Evolutionary conservation across 768 basidiomycete genomes (phyloP).

Genomic region (Jaapia argillacea): DNA sequence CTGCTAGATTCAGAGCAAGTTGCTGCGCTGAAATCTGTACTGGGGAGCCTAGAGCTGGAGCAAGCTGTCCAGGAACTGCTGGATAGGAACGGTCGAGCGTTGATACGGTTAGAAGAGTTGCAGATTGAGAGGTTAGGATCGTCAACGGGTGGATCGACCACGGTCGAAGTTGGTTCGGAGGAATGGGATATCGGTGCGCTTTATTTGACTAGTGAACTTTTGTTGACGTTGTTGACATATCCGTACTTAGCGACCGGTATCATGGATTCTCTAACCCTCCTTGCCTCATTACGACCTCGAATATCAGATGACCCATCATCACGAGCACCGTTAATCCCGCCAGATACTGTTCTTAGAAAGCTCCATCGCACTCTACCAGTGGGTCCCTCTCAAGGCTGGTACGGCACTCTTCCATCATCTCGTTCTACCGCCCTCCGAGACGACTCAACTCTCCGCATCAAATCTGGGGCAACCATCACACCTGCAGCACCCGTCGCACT

Average conservation of each 20-base stretch:
- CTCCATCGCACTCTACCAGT: slow-evolving; percentile 62
- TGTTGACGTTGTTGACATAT: slow-evolving; percentile 3
- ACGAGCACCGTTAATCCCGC: slow-evolving; percentile 43
- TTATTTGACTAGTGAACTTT: slow-evolving; percentile 5
- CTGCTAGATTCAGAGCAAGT: slow-evolving; percentile 49
- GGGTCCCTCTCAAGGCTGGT: slow-evolving; percentile 55
- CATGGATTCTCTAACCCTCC: slow-evolving; percentile 53
- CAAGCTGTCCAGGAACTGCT: slow-evolving; percentile 60
- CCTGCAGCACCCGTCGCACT: slow-evolving; percentile 17
- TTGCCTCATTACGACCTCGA: slow-evolving; percentile 67
- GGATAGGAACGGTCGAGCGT: slow-evolving; percentile 51
- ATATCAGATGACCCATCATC: slow-evolving; percentile 26
- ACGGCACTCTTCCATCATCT: slow-evolving; percentile 57
- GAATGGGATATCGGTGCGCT: slow-evolving; percentile 75
- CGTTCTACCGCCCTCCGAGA: slow-evolving; percentile 57
- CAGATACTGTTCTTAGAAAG: slow-evolving; percentile 53
- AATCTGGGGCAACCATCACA: slow-evolving; percentile 16
- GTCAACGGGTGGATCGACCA: slow-evolving; percentile 31
- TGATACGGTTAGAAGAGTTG: slow-evolving; percentile 54
- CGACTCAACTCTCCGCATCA: slow-evolving; percentile 64
- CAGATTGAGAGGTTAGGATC: slow-evolving; percentile 46
- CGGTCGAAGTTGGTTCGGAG: slow-evolving; percentile 58
- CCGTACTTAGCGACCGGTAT: slow-evolving; percentile 61
- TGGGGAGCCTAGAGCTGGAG: slow-evolving; percentile 58
- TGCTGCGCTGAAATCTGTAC: slow-evolving; percentile 44